Evolutionary conservation across 345 rosid species (phyloP).

Genomic region (Cardamine chenopodiifolia): DNA sequence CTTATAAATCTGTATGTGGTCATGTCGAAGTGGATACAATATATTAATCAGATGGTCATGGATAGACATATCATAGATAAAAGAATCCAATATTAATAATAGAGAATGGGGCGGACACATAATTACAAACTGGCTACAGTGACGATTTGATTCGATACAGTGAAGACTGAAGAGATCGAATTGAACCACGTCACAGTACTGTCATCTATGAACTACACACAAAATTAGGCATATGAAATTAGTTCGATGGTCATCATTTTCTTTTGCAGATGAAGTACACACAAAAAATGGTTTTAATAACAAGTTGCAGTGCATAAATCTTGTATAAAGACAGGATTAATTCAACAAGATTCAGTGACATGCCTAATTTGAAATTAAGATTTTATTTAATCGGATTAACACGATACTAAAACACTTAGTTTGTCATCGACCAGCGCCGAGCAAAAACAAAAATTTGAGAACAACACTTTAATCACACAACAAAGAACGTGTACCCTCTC

Average conservation of each 20-base stretch:
- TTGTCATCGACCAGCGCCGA: background rate
- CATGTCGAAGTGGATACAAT: background rate
- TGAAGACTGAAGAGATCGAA: background rate
- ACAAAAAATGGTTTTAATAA: background rate
- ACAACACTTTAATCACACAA: background rate
- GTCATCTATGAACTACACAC: background rate
- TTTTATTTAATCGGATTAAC: background rate
- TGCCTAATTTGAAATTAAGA: background rate
- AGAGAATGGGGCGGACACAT: conserved; percentile 2
- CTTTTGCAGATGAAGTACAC: background rate
- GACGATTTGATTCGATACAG: conserved; percentile 8
- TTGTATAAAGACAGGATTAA: background rate
- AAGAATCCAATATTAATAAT: conserved; percentile 10
- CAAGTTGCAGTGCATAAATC: background rate
- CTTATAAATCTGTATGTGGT: conserved; percentile 17
- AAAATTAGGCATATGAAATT: background rate
- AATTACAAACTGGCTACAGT: conserved; percentile 10
- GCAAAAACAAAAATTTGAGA: background rate
- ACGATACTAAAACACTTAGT: background rate
- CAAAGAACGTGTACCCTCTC: too few relatives aligned
- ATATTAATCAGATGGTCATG: conserved; percentile 8
- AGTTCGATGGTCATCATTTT: background rate
- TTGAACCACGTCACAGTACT: background rate
- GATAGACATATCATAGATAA: background rate
- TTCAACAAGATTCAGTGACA: background rate